Evolutionary conservation across 305 asterid species (phyloP), one percentile per base, ranked within the genome.

Genomic region (Petunia hybrid): DNA sequence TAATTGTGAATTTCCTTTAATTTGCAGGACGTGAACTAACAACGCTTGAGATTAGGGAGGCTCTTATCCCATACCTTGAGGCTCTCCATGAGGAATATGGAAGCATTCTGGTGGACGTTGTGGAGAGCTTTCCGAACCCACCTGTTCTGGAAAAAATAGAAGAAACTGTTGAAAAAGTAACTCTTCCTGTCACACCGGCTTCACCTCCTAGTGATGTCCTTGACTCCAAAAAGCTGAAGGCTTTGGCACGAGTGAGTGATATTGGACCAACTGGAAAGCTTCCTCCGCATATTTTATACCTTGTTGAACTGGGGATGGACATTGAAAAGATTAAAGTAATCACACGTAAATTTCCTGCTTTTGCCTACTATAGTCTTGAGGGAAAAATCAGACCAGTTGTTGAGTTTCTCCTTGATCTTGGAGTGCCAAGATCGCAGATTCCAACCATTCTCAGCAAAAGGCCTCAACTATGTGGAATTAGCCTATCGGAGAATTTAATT

Each of bases 381-480:
- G 95, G 99, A 12, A 93, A 95, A 83, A 91, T 95, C 87, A 95
- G 89, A 85, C 99, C 97, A 0, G 88, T 91, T 2, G 96, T 95
- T 45, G 97, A 94, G 60, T 95, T 93, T 85, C 97, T 94, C 80
- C 91, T 95, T 40, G 91, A 91, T 78, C 89, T 94, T 57, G 98
- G 99, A 5, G 86, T 95, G 61, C 90, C 93, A 31, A 89, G 89
- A 83, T 83, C 88, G 2, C 92, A 92, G 76, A 92, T 95, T 61
- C 94, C 97, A 69, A 85, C 82, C 22, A 94, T 95, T 80, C 82
- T 95, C 66, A 87, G 81, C 86, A 92, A 91, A 87, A 87, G 99
- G 87, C 99, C 98, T 89, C 99, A 92, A 83, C 97, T 95, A 67
- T 92, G 97, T 86, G 98, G 99, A 76, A 95, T 95, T 63, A 95